Evolutionary conservation across 1,284 basidiomycete genomes (phyloP).

Genomic region (Heimioporus punctisporus): DNA sequence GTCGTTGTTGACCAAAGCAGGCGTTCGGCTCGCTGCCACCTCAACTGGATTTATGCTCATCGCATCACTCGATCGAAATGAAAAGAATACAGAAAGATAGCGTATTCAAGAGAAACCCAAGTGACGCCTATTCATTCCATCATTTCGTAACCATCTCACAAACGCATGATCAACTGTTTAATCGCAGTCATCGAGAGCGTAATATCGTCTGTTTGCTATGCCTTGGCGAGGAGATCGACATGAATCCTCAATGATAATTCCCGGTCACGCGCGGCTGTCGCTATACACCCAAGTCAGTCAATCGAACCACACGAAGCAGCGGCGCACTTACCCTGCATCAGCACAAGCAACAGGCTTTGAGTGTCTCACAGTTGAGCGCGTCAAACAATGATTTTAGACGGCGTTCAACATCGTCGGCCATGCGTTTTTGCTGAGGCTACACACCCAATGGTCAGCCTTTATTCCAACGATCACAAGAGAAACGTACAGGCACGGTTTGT

Average conservation of each 20-base stretch:
- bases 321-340: constrained; percentile 62
- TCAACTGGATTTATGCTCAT: constrained; percentile 79
- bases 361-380: constrained; percentile 85
- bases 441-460: neutral
- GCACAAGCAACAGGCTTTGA: constrained; percentile 68
- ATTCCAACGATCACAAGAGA: neutral
- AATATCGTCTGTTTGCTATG: constrained; percentile 80
- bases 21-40: constrained; percentile 76
- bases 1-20: constrained; percentile 80
- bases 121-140: too few relatives aligned
- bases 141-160: too few relatives aligned
- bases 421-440: constrained; percentile 80
- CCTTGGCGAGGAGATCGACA: constrained; percentile 76
- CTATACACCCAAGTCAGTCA: constrained; percentile 39
- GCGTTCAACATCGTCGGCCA: constrained; percentile 89
- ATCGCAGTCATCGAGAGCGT: constrained; percentile 87
- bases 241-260: constrained; percentile 76
- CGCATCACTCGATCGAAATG: too few relatives aligned
- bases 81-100: neutral
- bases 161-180: constrained; percentile 72
- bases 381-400: constrained; percentile 97
- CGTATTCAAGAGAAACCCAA: too few relatives aligned
- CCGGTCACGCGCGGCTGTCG: constrained; percentile 74
- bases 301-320: too few relatives aligned
- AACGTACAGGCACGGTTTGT: constrained; percentile 67